phyloP scores from a whole-genome alignment of 2,329 filamentous ascomycete genomes.

The Madurella fahalii region DNA sequence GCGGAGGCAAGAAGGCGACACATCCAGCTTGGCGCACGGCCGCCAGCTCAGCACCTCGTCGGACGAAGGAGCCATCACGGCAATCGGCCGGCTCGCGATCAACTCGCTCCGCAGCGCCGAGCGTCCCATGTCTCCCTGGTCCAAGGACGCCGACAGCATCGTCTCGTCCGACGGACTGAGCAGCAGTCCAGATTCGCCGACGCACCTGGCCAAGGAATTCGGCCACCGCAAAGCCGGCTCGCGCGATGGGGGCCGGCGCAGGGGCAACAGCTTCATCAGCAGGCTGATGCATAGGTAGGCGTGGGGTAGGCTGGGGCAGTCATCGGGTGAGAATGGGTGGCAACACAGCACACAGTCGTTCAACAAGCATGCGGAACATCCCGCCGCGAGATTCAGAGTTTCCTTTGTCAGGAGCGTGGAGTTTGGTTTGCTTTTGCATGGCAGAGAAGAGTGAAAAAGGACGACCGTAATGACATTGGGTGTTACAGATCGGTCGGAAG shows the following conservation, averaged over 20 bases:
- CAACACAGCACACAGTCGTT: neutral
- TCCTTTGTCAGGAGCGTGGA: neutral
- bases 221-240: neutral
- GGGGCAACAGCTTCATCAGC: slow-evolving; percentile 8
- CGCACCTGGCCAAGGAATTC: neutral
- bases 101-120: slow-evolving; percentile 17
- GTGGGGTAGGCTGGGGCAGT: neutral
- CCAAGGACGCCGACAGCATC: slow-evolving; percentile 9
- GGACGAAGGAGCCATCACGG: slow-evolving; percentile 8
- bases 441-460: neutral
- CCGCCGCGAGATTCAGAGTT: neutral
- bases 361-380: neutral
- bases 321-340: neutral
- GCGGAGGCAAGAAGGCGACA: slow-evolving; percentile 5
- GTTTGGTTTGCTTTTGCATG: neutral
- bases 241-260: slow-evolving; percentile 9
- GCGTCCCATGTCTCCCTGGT: slow-evolving; percentile 4
- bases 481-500: neutral
- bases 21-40: neutral
- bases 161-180: slow-evolving; percentile 13
- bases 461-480: neutral
- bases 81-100: slow-evolving; percentile 18
- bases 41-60: neutral
- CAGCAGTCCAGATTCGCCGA: slow-evolving; percentile 12
- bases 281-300: slow-evolving; percentile 15